Percentiles rank a stretch among this genome's conserved stretches.
phyloP scores from a whole-genome alignment of 148 eudicot genomes.

The Rhododendron molle region DNA sequence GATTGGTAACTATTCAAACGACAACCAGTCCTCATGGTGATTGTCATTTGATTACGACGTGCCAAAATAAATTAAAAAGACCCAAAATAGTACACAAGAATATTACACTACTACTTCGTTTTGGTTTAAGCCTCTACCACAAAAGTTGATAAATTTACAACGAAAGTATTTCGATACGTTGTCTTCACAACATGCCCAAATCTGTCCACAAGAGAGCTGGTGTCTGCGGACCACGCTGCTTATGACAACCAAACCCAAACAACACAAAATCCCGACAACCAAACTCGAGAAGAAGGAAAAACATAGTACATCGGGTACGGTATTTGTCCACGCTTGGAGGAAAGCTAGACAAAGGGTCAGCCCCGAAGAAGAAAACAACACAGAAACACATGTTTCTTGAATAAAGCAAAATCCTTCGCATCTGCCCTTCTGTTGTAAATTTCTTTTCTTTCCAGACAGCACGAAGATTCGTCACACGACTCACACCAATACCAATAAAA shows the following conservation, averaged over 20 bases:
- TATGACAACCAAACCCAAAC: not conserved
- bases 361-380: not conserved
- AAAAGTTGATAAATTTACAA: not conserved
- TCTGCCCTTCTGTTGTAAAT: not conserved
- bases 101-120: not conserved
- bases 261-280: not conserved
- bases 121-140: not conserved
- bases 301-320: not conserved
- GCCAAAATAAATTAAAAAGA: not conserved
- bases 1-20: not conserved
- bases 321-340: not conserved
- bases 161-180: not conserved
- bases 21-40: not conserved
- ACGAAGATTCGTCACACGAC: not conserved
- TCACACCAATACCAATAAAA: not conserved
- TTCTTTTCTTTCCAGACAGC: not conserved
- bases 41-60: not conserved
- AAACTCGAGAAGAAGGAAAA: not conserved
- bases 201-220: not conserved
- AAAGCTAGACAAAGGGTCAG: not conserved
- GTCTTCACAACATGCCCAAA: not conserved
- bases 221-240: not conserved
- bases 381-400: not conserved
- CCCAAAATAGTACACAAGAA: not conserved
- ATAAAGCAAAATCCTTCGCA: not conserved